These are phyloP conservation scores for Mollisiaceae sp. DNA, from an alignment of 2,329 filamentous ascomycete genomes.

Conservation along the genomic window DNA sequence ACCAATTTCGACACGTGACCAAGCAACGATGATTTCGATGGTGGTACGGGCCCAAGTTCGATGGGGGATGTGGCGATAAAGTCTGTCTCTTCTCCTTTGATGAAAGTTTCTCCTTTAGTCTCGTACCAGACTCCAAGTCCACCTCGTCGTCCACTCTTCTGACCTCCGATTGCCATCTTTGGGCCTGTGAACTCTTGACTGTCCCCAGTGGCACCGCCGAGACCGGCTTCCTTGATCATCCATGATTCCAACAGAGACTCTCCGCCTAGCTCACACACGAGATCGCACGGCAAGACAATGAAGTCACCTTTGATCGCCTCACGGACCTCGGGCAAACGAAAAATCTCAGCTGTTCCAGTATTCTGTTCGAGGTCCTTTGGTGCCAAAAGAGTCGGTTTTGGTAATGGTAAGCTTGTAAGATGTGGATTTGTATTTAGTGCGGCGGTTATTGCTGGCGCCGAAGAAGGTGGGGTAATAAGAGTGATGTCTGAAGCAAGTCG, in stretches of 20 bases:
- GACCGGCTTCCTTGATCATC: conserved; percentile 82
- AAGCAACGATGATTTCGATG: conserved; percentile 68
- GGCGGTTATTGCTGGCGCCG: conserved; percentile 68
- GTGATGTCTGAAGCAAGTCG: conserved; percentile 57
- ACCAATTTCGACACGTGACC: conserved; percentile 76
- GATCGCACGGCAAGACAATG: conserved; percentile 87
- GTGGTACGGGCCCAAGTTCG: conserved; percentile 58
- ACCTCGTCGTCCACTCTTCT: conserved; percentile 68
- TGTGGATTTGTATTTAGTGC: conserved; percentile 80
- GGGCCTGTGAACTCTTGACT: conserved; percentile 47
- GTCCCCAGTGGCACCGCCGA: conserved; percentile 64
- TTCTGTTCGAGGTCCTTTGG: conserved; percentile 79
- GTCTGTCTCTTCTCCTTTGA: conserved; percentile 92
- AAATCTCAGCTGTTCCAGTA: conserved; percentile 86
- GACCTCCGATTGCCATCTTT: conserved; percentile 56
- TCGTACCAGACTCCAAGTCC: conserved; percentile 92
- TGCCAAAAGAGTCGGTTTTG: conserved; percentile 76
- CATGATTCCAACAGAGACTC: conserved; percentile 86
- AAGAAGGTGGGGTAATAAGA: conserved; percentile 67
- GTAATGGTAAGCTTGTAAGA: conserved; percentile 73
- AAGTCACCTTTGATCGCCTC: conserved; percentile 84
- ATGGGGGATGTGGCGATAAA: conserved; percentile 82
- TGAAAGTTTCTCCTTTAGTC: conserved; percentile 74
- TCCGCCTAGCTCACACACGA: conserved; percentile 88
- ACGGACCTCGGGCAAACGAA: conserved; percentile 83